These are phyloP conservation scores for Geotrichum siamense DNA, from an alignment of 1,139 yeast species.

Conservation along the genomic window DNA sequence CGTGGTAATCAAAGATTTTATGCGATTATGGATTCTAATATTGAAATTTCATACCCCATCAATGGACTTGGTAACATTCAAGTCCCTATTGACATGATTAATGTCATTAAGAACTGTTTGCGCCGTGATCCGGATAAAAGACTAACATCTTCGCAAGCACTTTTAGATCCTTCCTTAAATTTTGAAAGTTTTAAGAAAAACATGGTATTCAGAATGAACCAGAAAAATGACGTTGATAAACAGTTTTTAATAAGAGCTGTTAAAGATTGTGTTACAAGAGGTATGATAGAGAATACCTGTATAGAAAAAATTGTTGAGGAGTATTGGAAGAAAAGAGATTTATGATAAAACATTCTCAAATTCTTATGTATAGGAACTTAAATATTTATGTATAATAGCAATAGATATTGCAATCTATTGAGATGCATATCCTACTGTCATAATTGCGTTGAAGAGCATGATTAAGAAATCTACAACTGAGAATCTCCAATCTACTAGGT, in stretches of 20 bases:
- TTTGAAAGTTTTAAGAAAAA: constrained; percentile 74
- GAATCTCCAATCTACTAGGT: no score
- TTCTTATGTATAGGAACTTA: no score
- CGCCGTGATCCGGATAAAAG: constrained; percentile 64
- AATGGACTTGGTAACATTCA: constrained; percentile 54
- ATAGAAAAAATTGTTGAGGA: no score
- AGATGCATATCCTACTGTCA: no score
- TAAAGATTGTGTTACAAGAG: constrained; percentile 51
- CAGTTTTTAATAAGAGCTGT: constrained; percentile 74
- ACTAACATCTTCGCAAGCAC: constrained; percentile 55
- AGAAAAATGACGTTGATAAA: constrained; percentile 54
- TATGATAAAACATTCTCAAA: no score
- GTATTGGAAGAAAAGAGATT: no score
- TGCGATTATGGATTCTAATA: constrained; percentile 82
- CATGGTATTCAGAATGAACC: no score
- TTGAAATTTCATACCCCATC: constrained; percentile 63
- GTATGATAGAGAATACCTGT: no score
- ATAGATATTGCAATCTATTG: no score
- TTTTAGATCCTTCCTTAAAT: constrained; percentile 55
- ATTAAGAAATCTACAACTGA: no score
- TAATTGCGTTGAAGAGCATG: no score
- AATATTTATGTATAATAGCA: no score
- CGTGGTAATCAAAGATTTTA: constrained; percentile 71
- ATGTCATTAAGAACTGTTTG: constrained; percentile 66
- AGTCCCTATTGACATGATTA: constrained; percentile 66